Conservation (phyloP, 306 rosid genomes). For the Medicago arabica region DNA sequence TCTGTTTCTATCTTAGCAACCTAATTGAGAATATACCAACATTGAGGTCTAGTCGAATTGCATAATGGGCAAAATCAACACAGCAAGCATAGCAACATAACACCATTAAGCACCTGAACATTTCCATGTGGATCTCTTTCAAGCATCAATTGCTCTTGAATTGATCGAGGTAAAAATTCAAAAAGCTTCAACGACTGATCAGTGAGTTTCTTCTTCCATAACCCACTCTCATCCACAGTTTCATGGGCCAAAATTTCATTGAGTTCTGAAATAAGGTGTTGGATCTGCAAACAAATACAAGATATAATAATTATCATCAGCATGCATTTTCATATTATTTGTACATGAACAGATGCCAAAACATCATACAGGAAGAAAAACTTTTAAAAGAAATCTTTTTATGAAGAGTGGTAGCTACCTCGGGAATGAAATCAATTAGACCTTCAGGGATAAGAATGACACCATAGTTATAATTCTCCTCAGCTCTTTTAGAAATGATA, state of each 20-base stretch:
- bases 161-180: conserved; percentile 83
- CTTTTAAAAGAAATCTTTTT: conserved; percentile 10
- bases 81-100: conserved; percentile 27
- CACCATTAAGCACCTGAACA: conserved; percentile 75
- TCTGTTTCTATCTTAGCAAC: conserved; percentile 99
- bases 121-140: conserved; percentile 99
- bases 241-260: conserved; percentile 91
- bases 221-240: conserved; percentile 75
- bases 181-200: conserved; percentile 83
- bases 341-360: conserved; percentile 14
- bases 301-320: conserved; percentile 8
- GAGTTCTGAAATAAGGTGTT: conserved; percentile 89
- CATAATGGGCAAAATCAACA: conserved; percentile 36
- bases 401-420: conserved; percentile 60
- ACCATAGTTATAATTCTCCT: conserved; percentile 87
- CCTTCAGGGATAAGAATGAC: conserved; percentile 99
- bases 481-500: conserved; percentile 81
- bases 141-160: conserved; percentile 97
- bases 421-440: conserved; percentile 97
- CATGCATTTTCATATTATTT: conserved; percentile 15
- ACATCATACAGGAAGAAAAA: conserved; percentile 17
- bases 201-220: conserved; percentile 91
- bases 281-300: conserved; percentile 64
- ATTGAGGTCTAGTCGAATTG: conserved; percentile 27
- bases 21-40: conserved; percentile 50